Evolutionary conservation across 768 basidiomycete genomes (phyloP).

Genomic region (Lactifluus echinatus): DNA sequence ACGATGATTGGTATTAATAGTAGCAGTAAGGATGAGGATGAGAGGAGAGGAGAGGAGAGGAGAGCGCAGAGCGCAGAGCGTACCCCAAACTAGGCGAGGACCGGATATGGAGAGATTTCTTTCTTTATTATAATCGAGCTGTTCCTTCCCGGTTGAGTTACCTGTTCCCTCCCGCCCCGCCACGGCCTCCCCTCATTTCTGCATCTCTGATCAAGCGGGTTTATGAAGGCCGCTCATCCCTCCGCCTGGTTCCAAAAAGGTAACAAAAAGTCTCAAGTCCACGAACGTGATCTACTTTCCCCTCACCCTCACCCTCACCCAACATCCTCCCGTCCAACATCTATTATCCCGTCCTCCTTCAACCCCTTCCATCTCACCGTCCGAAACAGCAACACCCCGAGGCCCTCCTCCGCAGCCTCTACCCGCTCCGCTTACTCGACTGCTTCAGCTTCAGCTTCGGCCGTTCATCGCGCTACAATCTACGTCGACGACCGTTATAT

Average conservation of each 20-base stretch:
- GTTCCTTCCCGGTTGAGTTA: background rate
- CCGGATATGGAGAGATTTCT: constrained; percentile 1
- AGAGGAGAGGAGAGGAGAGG: background rate
- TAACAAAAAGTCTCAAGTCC: constrained; percentile 7
- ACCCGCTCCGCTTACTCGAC: background rate
- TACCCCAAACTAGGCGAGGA: background rate
- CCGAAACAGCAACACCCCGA: background rate
- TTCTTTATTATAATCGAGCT: background rate
- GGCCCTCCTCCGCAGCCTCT: constrained; percentile 8
- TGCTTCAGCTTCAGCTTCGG: constrained; percentile 26
- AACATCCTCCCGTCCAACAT: background rate
- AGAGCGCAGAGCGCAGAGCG: background rate
- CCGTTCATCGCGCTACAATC: constrained; percentile 33
- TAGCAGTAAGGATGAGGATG: background rate
- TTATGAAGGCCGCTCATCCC: constrained; percentile 19
- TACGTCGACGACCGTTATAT: constrained; percentile 17
- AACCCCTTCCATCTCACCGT: constrained; percentile 4
- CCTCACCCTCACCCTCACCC: background rate
- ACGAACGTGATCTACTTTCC: background rate
- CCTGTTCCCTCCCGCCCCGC: background rate
- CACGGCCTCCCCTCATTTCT: background rate
- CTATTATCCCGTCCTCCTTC: background rate
- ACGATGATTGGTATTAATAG: no score
- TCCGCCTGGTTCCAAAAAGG: constrained; percentile 20
- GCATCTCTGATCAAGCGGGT: background rate